Evolutionary conservation across 148 eudicot species (phyloP).

Genomic region (Rhododendron simsii): DNA sequence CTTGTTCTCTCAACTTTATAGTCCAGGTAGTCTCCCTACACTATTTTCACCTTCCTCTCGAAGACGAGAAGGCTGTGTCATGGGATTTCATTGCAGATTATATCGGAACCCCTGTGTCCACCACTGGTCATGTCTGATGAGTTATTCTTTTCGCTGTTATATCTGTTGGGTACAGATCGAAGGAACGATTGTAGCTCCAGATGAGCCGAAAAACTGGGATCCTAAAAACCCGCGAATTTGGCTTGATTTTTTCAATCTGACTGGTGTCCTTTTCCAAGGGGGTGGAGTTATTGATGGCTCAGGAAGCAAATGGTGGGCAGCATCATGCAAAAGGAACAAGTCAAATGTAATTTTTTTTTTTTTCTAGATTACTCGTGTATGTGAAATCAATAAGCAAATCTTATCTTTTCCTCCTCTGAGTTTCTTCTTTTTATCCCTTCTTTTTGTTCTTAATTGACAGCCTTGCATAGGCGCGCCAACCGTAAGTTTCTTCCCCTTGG

Average conservation of each 20-base stretch:
- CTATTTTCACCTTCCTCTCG: neutral
- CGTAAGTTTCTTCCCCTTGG: slow-evolving; percentile 34
- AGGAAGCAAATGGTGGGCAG: slow-evolving; percentile 99
- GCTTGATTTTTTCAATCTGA: slow-evolving; percentile 73
- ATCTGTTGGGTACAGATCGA: slow-evolving; percentile 51
- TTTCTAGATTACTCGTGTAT: neutral
- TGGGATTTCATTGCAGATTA: neutral
- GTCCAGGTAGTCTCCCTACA: slow-evolving; percentile 50
- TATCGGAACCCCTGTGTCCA: neutral
- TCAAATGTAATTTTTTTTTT: slow-evolving; percentile 53
- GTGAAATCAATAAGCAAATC: neutral
- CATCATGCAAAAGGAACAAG: slow-evolving; percentile 96
- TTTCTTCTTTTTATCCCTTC: slow-evolving; percentile 13
- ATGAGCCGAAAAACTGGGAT: slow-evolving; percentile 77
- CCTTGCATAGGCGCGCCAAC: slow-evolving; percentile 94
- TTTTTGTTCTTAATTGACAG: slow-evolving; percentile 32
- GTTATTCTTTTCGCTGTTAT: neutral
- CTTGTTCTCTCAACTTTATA: neutral
- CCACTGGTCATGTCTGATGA: slow-evolving; percentile 3
- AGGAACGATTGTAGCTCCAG: slow-evolving; percentile 89
- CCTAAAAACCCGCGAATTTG: slow-evolving; percentile 56
- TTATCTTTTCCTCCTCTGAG: neutral
- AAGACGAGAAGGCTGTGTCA: neutral
- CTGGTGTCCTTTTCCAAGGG: slow-evolving; percentile 72
- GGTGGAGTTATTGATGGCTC: slow-evolving; percentile 91